Percentiles rank a stretch among this genome's conserved stretches.
Evolutionary conservation across 805 yeast species (phyloP).

Genomic region (Pichia exigua): DNA sequence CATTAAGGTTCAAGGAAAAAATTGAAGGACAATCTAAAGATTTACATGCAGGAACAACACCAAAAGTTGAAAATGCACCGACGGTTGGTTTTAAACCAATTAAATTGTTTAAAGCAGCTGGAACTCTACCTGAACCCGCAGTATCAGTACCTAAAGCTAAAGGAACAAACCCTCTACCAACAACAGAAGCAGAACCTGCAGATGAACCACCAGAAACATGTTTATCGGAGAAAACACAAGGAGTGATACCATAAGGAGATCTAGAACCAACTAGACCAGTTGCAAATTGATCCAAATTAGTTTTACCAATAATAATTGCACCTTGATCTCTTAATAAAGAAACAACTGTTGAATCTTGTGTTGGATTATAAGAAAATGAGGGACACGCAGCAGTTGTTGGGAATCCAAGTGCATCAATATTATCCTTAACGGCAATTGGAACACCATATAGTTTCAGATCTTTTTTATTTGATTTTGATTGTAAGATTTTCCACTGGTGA

Average conservation of each 20-base stretch:
- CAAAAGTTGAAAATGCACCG: slow-evolving; percentile 78
- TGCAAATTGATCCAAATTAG: slow-evolving; percentile 94
- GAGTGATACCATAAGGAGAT: slow-evolving; percentile 89
- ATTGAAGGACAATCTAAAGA: slow-evolving; percentile 89
- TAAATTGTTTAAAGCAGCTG: slow-evolving; percentile 88
- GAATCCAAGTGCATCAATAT: slow-evolving; percentile 78
- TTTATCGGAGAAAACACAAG: slow-evolving; percentile 63
- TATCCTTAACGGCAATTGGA: slow-evolving; percentile 91
- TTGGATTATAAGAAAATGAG: slow-evolving; percentile 61
- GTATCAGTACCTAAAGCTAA: slow-evolving; percentile 91
- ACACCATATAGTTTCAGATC: slow-evolving; percentile 78
- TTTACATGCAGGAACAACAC: slow-evolving; percentile 97
- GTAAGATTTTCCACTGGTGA: slow-evolving; percentile 75
- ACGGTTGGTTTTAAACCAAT: slow-evolving; percentile 90
- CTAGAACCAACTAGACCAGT: slow-evolving; percentile 95
- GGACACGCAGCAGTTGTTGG: slow-evolving; percentile 96
- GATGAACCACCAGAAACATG: slow-evolving; percentile 95
- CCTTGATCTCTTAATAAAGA: slow-evolving; percentile 73
- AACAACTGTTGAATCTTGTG: slow-evolving; percentile 70
- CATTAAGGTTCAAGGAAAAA: slow-evolving; percentile 67
- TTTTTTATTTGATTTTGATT: slow-evolving; percentile 48
- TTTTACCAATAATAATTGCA: slow-evolving; percentile 88
- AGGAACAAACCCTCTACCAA: slow-evolving; percentile 85
- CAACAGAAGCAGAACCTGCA: slow-evolving; percentile 92
- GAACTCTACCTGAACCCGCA: slow-evolving; percentile 97